Conservation (phyloP, 352 stramenopile genomes). For the Phytopythium cucurbitacearum region DNA sequence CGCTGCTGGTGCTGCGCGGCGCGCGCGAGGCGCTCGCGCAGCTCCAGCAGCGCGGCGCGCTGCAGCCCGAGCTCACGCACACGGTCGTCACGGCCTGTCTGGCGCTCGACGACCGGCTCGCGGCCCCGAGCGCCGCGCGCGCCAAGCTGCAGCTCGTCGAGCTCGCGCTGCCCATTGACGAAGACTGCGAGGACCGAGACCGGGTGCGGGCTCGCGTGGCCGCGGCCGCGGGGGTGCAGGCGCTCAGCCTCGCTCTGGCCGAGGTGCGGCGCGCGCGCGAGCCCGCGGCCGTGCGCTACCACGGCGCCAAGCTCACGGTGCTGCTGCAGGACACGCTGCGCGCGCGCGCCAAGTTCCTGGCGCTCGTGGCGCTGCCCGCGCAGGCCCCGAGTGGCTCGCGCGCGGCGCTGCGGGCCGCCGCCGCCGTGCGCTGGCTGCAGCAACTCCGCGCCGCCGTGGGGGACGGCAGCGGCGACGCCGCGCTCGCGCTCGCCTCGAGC, state of each 20-base stretch:
- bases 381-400: not conserved
- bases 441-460: slow-evolving; percentile 38
- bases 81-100: slow-evolving; percentile 65
- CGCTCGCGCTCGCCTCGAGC: slow-evolving; percentile 5
- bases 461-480: slow-evolving; percentile 6
- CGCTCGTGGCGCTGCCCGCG: slow-evolving; percentile 30
- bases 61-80: slow-evolving; percentile 36
- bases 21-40: slow-evolving; percentile 41
- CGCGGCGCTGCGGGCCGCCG: slow-evolving; percentile 9
- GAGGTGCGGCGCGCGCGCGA: slow-evolving; percentile 45
- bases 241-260: slow-evolving; percentile 47
- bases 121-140: not conserved
- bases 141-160: slow-evolving; percentile 70
- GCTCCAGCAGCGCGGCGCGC: slow-evolving; percentile 12
- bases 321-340: slow-evolving; percentile 76
- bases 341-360: slow-evolving; percentile 48
- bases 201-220: slow-evolving; percentile 45
- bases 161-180: slow-evolving; percentile 37
- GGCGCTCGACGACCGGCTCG: slow-evolving; percentile 19
- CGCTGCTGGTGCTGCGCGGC: slow-evolving; percentile 49
- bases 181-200: slow-evolving; percentile 13
- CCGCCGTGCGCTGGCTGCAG: slow-evolving; percentile 38
- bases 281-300: slow-evolving; percentile 61
- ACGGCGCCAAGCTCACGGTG: slow-evolving; percentile 77
- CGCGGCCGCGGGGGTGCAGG: slow-evolving; percentile 51